Percentiles rank a stretch among this genome's conserved stretches.
Conservation (phyloP, 2,329 filamentous ascomycete genomes). For the Pseudopyricularia cyperi region DNA sequence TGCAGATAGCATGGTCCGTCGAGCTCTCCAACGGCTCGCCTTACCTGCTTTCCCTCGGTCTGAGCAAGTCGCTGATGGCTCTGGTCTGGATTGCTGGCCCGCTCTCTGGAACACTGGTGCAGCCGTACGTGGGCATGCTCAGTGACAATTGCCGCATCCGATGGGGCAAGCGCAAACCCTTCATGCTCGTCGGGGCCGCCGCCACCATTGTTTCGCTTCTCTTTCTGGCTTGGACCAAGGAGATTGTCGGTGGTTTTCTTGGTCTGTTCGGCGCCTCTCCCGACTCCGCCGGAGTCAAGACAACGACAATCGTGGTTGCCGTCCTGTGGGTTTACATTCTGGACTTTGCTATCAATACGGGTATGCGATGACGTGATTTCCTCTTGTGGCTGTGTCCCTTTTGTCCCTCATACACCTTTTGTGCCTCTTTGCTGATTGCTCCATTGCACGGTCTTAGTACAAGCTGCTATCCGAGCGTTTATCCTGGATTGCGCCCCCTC, state of each 20-base stretch:
- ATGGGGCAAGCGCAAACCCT: slow-evolving; percentile 72
- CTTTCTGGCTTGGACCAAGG: slow-evolving; percentile 60
- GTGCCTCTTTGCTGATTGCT: background rate
- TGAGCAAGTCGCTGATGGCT: slow-evolving; percentile 73
- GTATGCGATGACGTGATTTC: slow-evolving; percentile 24
- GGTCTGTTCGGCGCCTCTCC: slow-evolving; percentile 56
- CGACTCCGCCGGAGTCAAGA: slow-evolving; percentile 51
- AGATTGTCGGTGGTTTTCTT: slow-evolving; percentile 56
- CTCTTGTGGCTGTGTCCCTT: background rate
- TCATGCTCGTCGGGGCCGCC: slow-evolving; percentile 58
- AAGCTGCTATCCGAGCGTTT: slow-evolving; percentile 82
- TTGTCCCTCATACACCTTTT: background rate
- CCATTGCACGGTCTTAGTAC: slow-evolving; percentile 38
- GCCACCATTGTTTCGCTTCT: slow-evolving; percentile 57
- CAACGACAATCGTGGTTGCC: slow-evolving; percentile 60
- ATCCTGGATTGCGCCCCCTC: slow-evolving; percentile 87
- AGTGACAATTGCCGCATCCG: slow-evolving; percentile 63
- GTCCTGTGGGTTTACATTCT: slow-evolving; percentile 81
- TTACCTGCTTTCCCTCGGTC: slow-evolving; percentile 64
- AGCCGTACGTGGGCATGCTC: slow-evolving; percentile 71
- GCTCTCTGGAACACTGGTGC: slow-evolving; percentile 64
- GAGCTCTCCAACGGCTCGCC: slow-evolving; percentile 89
- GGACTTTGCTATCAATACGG: slow-evolving; percentile 90
- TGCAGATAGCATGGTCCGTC: slow-evolving; percentile 93
- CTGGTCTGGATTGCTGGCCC: slow-evolving; percentile 78